Evolutionary conservation across 148 eudicot genomes (phyloP).

Genomic region (Persicaria maculosa): DNA sequence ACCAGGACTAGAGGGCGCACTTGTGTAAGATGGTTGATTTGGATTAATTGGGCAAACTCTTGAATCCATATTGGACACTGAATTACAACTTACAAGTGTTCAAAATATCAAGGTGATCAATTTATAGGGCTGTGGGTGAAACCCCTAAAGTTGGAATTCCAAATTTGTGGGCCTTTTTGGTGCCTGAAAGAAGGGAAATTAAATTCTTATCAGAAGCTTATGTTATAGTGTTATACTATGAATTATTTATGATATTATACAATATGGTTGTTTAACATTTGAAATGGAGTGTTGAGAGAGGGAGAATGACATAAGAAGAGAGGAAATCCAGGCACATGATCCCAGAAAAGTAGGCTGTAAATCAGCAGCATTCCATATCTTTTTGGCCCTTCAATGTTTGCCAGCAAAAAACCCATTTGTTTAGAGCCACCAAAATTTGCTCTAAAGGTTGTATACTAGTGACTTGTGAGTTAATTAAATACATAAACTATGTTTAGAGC

Average conservation of each 20-base stretch:
- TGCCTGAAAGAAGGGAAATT: neutral
- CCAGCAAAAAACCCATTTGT: neutral
- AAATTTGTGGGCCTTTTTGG: neutral
- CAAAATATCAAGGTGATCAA: neutral
- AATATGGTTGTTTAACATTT: neutral
- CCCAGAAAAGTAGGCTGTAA: conserved; percentile 4
- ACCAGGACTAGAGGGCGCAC: conserved; percentile 41
- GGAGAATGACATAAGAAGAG: neutral
- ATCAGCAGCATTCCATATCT: neutral
- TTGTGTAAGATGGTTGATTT: conserved; percentile 16
- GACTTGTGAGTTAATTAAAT: no score
- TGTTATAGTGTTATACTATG: neutral
- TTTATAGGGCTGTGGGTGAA: neutral
- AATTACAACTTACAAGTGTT: neutral
- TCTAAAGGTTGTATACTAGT: neutral
- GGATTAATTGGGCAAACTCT: conserved; percentile 6
- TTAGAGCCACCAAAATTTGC: neutral
- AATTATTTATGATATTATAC: neutral
- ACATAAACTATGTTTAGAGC: no score
- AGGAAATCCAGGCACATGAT: neutral
- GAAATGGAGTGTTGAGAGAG: neutral
- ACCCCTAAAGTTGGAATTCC: neutral
- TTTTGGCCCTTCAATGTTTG: neutral
- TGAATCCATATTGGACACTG: neutral
- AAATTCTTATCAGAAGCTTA: neutral